Evolutionary conservation across 306 rosid genomes (phyloP).

Genomic region (Cucurbita pepo): DNA sequence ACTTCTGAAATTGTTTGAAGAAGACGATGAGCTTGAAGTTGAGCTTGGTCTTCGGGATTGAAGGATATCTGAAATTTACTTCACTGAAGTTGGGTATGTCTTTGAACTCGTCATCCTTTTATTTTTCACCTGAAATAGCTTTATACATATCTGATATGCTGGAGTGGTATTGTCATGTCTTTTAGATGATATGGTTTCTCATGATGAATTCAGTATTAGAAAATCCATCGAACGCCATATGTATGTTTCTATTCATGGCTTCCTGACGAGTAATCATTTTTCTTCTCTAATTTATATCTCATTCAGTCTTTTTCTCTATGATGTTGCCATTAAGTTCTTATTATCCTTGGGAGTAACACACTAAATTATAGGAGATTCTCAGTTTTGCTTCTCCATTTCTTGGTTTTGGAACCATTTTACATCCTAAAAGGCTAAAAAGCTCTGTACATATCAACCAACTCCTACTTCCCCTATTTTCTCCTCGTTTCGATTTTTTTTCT

Average conservation of each 20-base stretch:
- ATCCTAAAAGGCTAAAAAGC: background rate
- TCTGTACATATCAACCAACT: background rate
- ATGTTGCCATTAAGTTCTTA: background rate
- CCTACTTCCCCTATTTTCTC: background rate
- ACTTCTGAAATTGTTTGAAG: constrained; percentile 70
- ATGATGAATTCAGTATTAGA: background rate
- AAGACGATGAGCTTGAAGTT: constrained; percentile 72
- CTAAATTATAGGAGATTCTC: background rate
- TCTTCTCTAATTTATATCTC: background rate
- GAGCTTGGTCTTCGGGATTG: constrained; percentile 74
- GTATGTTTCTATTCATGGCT: background rate
- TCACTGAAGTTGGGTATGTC: background rate
- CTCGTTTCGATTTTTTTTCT: background rate
- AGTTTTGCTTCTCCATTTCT: background rate
- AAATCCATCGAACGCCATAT: background rate
- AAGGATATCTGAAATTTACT: constrained; percentile 5
- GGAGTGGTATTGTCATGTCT: background rate
- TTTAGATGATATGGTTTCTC: background rate
- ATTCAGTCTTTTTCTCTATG: background rate
- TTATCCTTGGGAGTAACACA: background rate
- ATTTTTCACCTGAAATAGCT: background rate
- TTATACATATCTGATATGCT: background rate
- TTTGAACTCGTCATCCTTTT: background rate
- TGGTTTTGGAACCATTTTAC: background rate
- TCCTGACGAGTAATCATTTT: background rate